Base-by-base conservation (phyloP, 2,329 filamentous ascomycete species). In the Neophaeococcomyces aloes region DNA sequence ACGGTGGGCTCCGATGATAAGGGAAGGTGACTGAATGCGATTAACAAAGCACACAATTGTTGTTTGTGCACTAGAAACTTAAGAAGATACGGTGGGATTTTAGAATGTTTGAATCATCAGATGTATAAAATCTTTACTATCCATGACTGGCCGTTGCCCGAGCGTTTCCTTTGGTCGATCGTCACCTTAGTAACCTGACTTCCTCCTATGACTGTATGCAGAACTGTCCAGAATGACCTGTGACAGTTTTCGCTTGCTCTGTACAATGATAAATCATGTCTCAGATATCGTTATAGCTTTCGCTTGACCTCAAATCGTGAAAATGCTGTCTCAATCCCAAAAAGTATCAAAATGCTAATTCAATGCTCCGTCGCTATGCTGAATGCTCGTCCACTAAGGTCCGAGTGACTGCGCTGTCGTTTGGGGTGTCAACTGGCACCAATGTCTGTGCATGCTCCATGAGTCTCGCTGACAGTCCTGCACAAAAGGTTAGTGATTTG, bases 371-470 rank as follows among this genome's bases (percentile, higher is more conserved):
- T 23, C 46, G 51, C 49, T 52, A 54, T 54, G 52, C 49, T 29
- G 46, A 43, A 27, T 47, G 48, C 33, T 46, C 48, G 38, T 51
- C 39, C 44, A 38, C 50, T 50, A 31, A n/a, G 23, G 25, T 38
- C 37, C 21, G 17, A 32, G 15, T 18, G 21, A 27, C 36, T 18
- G 33, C 23, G 45, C 14, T 38, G 25, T 40, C 39, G 32, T 36
- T 19, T 30, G 30, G 19, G 38, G 31, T 27, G 45, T 46, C 13
- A 47, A 46, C 44, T 56, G 74, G 62, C 91, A 98, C 91, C 91
- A 98, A 67, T 96, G 93, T 48, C 91, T 81, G 62, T 98, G 91
- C 65, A 87, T 96, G 21, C 91, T 87, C 91, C 91, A 98, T 7
- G 91, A 93, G 56, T 86, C 93, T 72, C 96, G 96, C 67, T 98